Conservation (phyloP, 176 grass and related monocot genomes). For the Dactylis glomerata region DNA sequence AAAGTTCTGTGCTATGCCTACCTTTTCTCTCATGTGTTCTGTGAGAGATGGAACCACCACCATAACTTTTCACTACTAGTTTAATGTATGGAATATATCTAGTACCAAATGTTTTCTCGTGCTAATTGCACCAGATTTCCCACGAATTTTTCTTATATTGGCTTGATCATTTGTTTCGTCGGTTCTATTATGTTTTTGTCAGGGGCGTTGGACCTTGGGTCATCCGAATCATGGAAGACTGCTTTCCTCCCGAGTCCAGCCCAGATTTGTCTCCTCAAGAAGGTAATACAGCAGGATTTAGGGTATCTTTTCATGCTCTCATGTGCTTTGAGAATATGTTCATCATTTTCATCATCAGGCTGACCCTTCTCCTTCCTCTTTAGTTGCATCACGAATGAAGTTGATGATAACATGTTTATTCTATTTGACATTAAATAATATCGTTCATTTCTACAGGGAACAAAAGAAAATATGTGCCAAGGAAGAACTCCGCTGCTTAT, state of each 20-base stretch:
- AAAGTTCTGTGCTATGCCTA: background rate
- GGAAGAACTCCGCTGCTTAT: conserved; percentile 65
- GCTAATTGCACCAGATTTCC: background rate
- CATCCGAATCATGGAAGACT: conserved; percentile 56
- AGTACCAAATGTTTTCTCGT: background rate
- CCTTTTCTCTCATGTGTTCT: background rate
- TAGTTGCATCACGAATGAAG: background rate
- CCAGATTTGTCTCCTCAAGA: conserved; percentile 29
- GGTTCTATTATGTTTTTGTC: background rate
- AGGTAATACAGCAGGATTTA: conserved; percentile 11
- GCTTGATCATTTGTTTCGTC: background rate
- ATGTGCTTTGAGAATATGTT: background rate
- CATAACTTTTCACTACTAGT: background rate
- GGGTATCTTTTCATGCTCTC: conserved; percentile 1
- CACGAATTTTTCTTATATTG: background rate
- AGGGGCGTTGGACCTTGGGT: conserved; percentile 77
- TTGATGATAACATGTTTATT: background rate
- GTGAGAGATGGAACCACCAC: background rate
- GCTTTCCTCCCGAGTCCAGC: conserved; percentile 38
- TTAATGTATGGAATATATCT: background rate
- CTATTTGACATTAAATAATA: background rate
- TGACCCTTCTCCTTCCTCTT: background rate
- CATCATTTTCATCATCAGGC: background rate
- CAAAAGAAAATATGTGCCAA: conserved; percentile 61
- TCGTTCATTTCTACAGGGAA: conserved; percentile 35